Evolutionary conservation across 148 eudicot genomes (phyloP), one percentile per base, ranked within the genome.

Genomic region (Rhododendron molle): DNA sequence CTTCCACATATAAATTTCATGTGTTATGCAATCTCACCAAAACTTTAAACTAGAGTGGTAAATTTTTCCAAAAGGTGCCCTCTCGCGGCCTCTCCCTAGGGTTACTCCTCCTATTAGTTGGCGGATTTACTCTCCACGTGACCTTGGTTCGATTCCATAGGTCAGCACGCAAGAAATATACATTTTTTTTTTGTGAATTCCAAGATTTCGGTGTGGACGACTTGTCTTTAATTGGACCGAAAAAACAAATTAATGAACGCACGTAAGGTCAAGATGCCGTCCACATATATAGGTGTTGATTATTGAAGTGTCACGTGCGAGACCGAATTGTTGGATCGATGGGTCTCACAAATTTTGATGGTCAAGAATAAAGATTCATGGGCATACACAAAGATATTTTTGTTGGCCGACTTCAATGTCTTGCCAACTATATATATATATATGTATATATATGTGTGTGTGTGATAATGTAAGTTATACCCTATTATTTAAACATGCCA

Each of bases 221-320:
- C 3, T 0, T 46, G 11, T 0, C 11, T 9, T 7, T 46, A 9
- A 46, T 46, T 2, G 2, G 0, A 46, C 0, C 21, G 7, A 0
- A 16, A 16, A 16, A 54, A 1, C 0, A 10, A 6, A 58, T 58
- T 21, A 21, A 58, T 58, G 65, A 58, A 2, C 21, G 2, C 8
- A 0, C 2, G 65, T 58, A 58, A 21, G 9, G 49, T 46, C 21
- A 21, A 21, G 0, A 12, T 1, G 20, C 9, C 65, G 5, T 26
- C 71, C 71, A 28, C 12, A 30, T 13, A 69, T 28, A 69, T 8
- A 0, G 34, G 76, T 30, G 36, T 67, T 67, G 34, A 28, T 28
- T 71, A 71, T 13, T 71, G 76, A 14, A 69, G 74, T 30, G 38
- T 65, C 71, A 65, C 30, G 71, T 65, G 71, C 3, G 71, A 65